Evolutionary conservation across 2,329 filamentous ascomycete genomes (phyloP).

Genomic region (Tolypocladium cylindrosporum): DNA sequence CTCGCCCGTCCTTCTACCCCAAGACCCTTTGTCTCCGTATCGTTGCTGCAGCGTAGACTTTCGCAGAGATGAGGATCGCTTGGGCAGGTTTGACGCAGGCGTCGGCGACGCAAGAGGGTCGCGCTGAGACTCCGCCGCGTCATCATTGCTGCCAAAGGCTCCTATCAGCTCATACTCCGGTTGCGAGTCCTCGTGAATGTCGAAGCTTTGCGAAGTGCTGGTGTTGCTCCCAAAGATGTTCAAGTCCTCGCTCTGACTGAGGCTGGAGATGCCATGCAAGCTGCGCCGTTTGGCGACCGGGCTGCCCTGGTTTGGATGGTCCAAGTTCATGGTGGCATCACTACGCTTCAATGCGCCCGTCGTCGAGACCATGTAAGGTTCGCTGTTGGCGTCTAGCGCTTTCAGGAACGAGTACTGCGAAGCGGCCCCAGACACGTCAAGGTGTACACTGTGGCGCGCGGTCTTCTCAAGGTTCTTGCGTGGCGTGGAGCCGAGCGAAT

Average conservation of each 20-base stretch:
- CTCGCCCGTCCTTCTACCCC: slow-evolving; percentile 49
- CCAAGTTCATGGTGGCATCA: slow-evolving; percentile 81
- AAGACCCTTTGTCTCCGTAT: slow-evolving; percentile 56
- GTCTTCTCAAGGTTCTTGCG: slow-evolving; percentile 30
- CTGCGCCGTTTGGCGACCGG: slow-evolving; percentile 88
- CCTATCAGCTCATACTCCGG: slow-evolving; percentile 45
- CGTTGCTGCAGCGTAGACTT: slow-evolving; percentile 85
- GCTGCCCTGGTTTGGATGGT: slow-evolving; percentile 67
- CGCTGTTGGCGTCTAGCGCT: slow-evolving; percentile 34
- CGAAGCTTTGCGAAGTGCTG: slow-evolving; percentile 34
- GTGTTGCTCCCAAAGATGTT: slow-evolving; percentile 63
- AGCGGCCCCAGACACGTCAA: slow-evolving; percentile 42
- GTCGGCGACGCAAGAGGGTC: slow-evolving; percentile 35
- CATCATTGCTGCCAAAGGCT: slow-evolving; percentile 10
- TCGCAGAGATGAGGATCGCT: slow-evolving; percentile 66
- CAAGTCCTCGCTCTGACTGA: slow-evolving; percentile 47
- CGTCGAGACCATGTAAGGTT: slow-evolving; percentile 19
- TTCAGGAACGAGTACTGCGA: slow-evolving; percentile 41
- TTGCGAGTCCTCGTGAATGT: slow-evolving; percentile 38
- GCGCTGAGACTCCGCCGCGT: slow-evolving; percentile 14
- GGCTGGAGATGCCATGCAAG: slow-evolving; percentile 62
- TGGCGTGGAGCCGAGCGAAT: slow-evolving; percentile 22
- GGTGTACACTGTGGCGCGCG: slow-evolving; percentile 44
- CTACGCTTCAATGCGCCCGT: slow-evolving; percentile 86
- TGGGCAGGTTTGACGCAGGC: slow-evolving; percentile 46